Evolutionary conservation across 306 rosid species (phyloP).

Genomic region (Pachyrhizus erosus): DNA sequence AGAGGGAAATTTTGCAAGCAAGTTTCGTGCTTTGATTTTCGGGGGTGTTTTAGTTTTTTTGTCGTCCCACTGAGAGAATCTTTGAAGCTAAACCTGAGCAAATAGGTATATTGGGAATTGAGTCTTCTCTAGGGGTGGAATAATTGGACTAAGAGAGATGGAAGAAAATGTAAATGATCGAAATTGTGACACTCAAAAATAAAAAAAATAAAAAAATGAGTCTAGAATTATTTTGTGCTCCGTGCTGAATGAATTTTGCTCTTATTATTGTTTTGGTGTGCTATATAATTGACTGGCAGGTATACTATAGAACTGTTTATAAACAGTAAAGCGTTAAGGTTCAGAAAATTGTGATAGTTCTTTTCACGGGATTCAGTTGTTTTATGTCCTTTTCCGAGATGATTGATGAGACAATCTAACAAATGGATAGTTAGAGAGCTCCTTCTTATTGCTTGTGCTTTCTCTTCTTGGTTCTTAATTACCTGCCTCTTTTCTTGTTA

Average conservation of each 20-base stretch:
- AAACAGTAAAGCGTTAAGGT: background rate
- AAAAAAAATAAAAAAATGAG: background rate
- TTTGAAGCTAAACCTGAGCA: background rate
- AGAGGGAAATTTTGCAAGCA: no score
- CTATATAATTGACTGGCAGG: background rate
- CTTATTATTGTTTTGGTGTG: background rate
- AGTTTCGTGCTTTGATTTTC: no score
- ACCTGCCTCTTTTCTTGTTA: constrained; percentile 12
- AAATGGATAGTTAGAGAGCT: constrained; percentile 15
- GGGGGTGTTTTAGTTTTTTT: background rate
- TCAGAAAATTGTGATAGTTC: background rate
- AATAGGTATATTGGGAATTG: background rate
- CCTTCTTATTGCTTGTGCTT: background rate
- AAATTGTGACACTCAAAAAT: background rate
- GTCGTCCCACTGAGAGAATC: no score
- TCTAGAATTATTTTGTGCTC: background rate
- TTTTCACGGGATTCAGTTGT: constrained; percentile 15
- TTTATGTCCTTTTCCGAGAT: background rate
- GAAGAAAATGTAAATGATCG: background rate
- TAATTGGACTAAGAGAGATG: background rate
- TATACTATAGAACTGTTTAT: constrained; percentile 8
- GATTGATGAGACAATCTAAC: background rate
- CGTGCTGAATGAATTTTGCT: background rate
- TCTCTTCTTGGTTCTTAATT: background rate
- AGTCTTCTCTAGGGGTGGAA: background rate